Conservation (phyloP, 768 basidiomycete genomes). For the Mrakia hoshinonis region DNA sequence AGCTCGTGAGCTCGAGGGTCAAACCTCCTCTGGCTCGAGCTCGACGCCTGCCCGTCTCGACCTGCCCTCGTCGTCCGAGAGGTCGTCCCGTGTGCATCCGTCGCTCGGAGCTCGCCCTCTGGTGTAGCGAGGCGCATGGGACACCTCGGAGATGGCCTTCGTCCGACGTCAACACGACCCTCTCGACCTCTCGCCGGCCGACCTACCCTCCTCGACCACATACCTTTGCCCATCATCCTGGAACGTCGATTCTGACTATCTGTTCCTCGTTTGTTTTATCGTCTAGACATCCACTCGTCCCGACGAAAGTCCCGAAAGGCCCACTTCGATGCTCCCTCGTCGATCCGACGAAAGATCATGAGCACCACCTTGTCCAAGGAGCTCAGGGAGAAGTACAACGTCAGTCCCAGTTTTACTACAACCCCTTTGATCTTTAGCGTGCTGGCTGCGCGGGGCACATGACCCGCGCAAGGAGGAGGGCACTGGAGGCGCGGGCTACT, state of each 20-base stretch:
- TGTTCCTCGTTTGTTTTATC: not conserved
- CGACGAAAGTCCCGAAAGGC: slow-evolving; percentile 98
- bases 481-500: not conserved
- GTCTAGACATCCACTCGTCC: slow-evolving; percentile 31
- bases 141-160: too few relatives aligned
- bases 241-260: not conserved
- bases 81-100: too few relatives aligned
- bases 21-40: too few relatives aligned
- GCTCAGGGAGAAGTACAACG: slow-evolving; percentile 81
- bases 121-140: too few relatives aligned
- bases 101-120: too few relatives aligned
- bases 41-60: not conserved
- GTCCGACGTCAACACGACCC: too few relatives aligned
- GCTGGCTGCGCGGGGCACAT: not conserved
- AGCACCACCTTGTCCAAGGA: slow-evolving; percentile 92
- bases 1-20: too few relatives aligned
- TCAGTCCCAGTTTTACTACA: slow-evolving; percentile 36
- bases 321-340: slow-evolving; percentile 92
- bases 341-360: slow-evolving; percentile 95
- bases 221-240: too few relatives aligned
- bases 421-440: not conserved
- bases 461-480: not conserved
- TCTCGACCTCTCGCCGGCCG: too few relatives aligned
- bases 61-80: not conserved
- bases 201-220: too few relatives aligned